phyloP scores from a whole-genome alignment of 2,329 filamentous ascomycete species.

The Periconia macrospinosa region DNA sequence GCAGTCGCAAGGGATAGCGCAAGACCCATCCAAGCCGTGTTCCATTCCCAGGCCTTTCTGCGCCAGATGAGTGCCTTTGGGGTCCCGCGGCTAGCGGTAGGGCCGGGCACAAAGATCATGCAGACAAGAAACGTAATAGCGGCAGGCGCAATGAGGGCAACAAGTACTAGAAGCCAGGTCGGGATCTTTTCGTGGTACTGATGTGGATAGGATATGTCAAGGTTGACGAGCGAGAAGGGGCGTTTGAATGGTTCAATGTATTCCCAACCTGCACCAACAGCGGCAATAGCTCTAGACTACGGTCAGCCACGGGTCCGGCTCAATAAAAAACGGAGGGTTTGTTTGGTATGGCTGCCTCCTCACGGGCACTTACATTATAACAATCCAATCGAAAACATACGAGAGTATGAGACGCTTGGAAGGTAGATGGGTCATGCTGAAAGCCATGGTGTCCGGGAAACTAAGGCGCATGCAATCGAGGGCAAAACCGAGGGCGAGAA shows the following conservation, averaged over 20 bases:
- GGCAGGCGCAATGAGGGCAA: slow-evolving; percentile 66
- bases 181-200: slow-evolving; percentile 72
- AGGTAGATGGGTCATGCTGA: slow-evolving; percentile 32
- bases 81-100: slow-evolving; percentile 64
- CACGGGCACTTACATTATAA: slow-evolving; percentile 59
- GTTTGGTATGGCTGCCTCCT: background rate
- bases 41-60: slow-evolving; percentile 88
- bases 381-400: slow-evolving; percentile 74
- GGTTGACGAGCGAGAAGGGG: slow-evolving; percentile 73
- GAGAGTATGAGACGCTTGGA: slow-evolving; percentile 62
- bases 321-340: too few species aligned
- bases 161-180: slow-evolving; percentile 64
- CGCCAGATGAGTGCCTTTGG: slow-evolving; percentile 70
- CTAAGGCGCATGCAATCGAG: slow-evolving; percentile 6
- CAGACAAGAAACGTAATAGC: slow-evolving; percentile 69
- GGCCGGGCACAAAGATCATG: slow-evolving; percentile 71
- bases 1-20: slow-evolving; percentile 70
- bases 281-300: slow-evolving; percentile 54
- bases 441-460: slow-evolving; percentile 21
- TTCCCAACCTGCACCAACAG: slow-evolving; percentile 62
- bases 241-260: slow-evolving; percentile 65
- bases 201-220: slow-evolving; percentile 78
- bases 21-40: slow-evolving; percentile 82
- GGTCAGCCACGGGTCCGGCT: slow-evolving; percentile 20
- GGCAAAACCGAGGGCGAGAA: slow-evolving; percentile 5